These are phyloP conservation scores for Nemania serpens DNA, from an alignment of 2,329 filamentous ascomycete genomes.

Conservation along the genomic window DNA sequence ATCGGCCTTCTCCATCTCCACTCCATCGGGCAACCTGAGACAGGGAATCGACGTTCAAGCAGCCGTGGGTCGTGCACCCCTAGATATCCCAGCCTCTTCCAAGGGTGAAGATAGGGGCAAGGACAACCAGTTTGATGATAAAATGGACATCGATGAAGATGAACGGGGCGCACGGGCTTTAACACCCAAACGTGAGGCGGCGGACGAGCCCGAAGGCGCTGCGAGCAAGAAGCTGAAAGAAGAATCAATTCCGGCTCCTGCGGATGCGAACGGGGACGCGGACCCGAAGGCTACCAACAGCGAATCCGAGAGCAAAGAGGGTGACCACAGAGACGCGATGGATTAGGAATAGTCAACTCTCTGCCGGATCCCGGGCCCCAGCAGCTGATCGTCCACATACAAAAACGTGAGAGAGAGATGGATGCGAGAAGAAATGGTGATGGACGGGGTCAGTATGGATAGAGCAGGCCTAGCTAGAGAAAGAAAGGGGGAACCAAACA, in stretches of 20 bases:
- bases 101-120: constrained; percentile 27
- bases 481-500: neutral
- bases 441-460: neutral
- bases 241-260: constrained; percentile 31
- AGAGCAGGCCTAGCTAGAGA: constrained; percentile 4
- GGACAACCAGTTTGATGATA: constrained; percentile 35
- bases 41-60: constrained; percentile 64
- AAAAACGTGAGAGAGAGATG: neutral
- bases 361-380: neutral
- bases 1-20: constrained; percentile 44
- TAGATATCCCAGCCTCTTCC: constrained; percentile 27
- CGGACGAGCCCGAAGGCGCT: constrained; percentile 50
- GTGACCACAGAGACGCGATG: constrained; percentile 21
- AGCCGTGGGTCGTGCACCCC: constrained; percentile 59
- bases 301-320: constrained; percentile 10
- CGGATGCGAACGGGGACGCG: constrained; percentile 1
- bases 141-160: constrained; percentile 40
- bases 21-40: constrained; percentile 50
- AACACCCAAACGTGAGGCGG: constrained; percentile 61
- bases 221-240: constrained; percentile 57
- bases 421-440: neutral
- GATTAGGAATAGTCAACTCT: constrained; percentile 20
- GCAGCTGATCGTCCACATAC: neutral
- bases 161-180: constrained; percentile 36
- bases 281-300: neutral